A percentile compares a stretch with the other conserved stretches of the same genome.
Evolutionary conservation across 2,329 filamentous ascomycete species (phyloP).

Genomic region (Colletotrichum sp.): DNA sequence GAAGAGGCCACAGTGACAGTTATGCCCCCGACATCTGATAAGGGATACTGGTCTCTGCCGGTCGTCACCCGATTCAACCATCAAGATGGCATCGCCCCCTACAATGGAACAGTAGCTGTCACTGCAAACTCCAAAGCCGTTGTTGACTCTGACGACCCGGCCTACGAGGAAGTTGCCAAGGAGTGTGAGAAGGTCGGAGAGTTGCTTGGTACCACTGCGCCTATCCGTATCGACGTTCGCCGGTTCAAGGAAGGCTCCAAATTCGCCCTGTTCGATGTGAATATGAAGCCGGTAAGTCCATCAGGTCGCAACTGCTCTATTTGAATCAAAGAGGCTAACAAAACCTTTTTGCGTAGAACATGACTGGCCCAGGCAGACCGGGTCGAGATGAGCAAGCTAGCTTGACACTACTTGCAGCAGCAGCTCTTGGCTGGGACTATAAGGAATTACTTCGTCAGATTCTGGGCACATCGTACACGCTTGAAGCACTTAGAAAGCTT

Average conservation of each 20-base stretch:
- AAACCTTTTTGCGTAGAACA: slow-evolving; percentile 20
- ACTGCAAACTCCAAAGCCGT: slow-evolving; percentile 48
- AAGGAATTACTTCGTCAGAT: slow-evolving; percentile 39
- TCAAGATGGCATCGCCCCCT: slow-evolving; percentile 49
- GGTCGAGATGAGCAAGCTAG: slow-evolving; percentile 53
- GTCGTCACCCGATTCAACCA: slow-evolving; percentile 54
- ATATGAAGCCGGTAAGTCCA: slow-evolving; percentile 53
- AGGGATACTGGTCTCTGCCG: slow-evolving; percentile 41
- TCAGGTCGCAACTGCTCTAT: rapidly evolving
- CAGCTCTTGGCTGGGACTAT: slow-evolving; percentile 47
- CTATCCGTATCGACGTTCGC: slow-evolving; percentile 52
- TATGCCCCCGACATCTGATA: slow-evolving; percentile 47
- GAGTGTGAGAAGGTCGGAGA: slow-evolving; percentile 46
- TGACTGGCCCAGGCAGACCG: slow-evolving; percentile 48
- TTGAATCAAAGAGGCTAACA: background rate
- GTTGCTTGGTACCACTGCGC: slow-evolving; percentile 44
- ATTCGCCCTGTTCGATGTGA: slow-evolving; percentile 56
- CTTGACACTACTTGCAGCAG: slow-evolving; percentile 47
- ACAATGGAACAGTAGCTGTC: slow-evolving; percentile 53
- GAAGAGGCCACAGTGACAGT: slow-evolving; percentile 26
- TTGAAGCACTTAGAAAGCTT: background rate
- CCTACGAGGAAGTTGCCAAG: slow-evolving; percentile 34
- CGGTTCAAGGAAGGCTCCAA: slow-evolving; percentile 35
- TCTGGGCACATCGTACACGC: slow-evolving; percentile 15
- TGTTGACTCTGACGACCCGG: slow-evolving; percentile 29